A percentile compares a stretch with the other conserved stretches of the same genome.
These are phyloP conservation scores for Incumbomyces delicatus DNA, from an alignment of 2,329 filamentous ascomycete species.

Conservation along the genomic window DNA sequence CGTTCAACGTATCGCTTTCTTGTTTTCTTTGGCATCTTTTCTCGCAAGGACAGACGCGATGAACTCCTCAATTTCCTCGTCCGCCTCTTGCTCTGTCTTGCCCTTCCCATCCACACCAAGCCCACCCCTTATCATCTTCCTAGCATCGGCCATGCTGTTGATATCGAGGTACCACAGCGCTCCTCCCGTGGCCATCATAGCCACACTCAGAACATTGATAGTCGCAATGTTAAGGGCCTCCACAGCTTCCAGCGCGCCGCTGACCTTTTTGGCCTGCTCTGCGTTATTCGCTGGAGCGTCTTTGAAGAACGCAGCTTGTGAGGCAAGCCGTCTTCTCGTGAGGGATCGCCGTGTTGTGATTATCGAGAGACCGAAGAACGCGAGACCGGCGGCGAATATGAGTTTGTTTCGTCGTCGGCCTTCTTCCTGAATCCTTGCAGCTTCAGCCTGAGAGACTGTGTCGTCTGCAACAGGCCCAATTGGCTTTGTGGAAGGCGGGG, in stretches of 20 bases:
- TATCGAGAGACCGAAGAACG: conserved; percentile 64
- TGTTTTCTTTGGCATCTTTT: conserved; percentile 37
- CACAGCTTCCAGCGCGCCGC: conserved; percentile 61
- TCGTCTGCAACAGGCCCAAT: not conserved
- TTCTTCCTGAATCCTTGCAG: conserved; percentile 9
- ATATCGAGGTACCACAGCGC: conserved; percentile 70
- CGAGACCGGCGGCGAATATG: conserved; percentile 63
- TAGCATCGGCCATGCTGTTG: conserved; percentile 56
- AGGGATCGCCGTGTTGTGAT: conserved; percentile 64
- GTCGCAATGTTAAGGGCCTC: conserved; percentile 82
- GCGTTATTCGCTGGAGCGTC: conserved; percentile 36
- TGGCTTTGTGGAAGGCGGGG: not conserved
- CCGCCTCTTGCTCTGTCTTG: conserved; percentile 36
- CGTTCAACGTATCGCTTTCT: conserved; percentile 10
- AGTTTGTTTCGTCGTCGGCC: conserved; percentile 44
- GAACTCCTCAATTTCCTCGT: conserved; percentile 48
- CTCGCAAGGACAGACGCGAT: conserved; percentile 38
- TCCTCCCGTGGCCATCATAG: conserved; percentile 64
- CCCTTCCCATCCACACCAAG: conserved; percentile 52
- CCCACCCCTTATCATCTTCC: conserved; percentile 48
- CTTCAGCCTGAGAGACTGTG: conserved; percentile 3
- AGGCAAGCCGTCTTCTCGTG: conserved; percentile 49
- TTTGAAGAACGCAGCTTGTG: conserved; percentile 61
- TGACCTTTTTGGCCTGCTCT: conserved; percentile 34
- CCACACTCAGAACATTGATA: conserved; percentile 69